These are phyloP conservation scores for Quercus tomentella DNA, from an alignment of 331 rosid species.

Conservation along the genomic window DNA sequence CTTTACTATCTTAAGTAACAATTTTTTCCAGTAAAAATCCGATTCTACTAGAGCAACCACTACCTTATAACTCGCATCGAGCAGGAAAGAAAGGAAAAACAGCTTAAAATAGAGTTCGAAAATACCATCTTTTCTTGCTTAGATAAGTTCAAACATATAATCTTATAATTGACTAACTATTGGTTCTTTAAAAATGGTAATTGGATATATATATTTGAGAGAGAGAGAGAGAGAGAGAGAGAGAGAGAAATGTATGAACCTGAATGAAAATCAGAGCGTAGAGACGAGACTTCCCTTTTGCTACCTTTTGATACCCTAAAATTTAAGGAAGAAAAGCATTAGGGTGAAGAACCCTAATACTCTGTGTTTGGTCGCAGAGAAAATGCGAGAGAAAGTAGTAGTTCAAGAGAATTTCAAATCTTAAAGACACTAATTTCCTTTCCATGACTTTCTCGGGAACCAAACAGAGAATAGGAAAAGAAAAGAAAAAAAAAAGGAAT, in stretches of 20 bases:
- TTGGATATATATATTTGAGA: too few species aligned
- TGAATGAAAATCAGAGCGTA: constrained; percentile 39
- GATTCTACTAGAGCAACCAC: background rate
- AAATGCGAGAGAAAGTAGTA: background rate
- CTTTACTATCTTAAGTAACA: background rate
- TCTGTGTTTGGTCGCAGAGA: background rate
- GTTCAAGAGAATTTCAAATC: too few species aligned
- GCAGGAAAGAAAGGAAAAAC: background rate
- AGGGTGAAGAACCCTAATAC: background rate
- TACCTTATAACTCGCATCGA: background rate
- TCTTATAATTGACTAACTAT: too few species aligned
- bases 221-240: background rate
- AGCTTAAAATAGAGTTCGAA: background rate
- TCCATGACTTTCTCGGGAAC: background rate
- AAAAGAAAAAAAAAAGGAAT: background rate
- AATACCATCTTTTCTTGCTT: too few species aligned
- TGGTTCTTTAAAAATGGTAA: too few species aligned
- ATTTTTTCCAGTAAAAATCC: background rate
- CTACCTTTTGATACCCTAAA: constrained; percentile 83
- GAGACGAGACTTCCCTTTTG: constrained; percentile 63
- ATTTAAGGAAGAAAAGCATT: background rate
- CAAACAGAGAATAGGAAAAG: background rate
- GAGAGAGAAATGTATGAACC: constrained; percentile 33
- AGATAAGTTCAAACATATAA: too few species aligned
- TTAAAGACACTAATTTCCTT: too few species aligned